Evolutionary conservation across 2,329 filamentous ascomycete species (phyloP), one percentile per base, ranked within the genome.

Genomic region (Stemphylium lycopersici): DNA sequence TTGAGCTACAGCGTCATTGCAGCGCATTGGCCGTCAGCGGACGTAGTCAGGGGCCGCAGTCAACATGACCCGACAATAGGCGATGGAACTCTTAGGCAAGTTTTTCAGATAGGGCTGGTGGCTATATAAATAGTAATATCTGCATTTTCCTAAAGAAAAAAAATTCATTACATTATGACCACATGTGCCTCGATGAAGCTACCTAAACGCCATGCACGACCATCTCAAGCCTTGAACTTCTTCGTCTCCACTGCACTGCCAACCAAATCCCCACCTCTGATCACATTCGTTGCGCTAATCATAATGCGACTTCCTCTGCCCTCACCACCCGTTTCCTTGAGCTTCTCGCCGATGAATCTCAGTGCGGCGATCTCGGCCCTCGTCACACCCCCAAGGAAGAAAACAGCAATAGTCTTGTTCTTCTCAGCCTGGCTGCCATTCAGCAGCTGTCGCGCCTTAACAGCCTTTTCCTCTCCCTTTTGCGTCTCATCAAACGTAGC

Each of bases 301-400:
- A 99, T 82, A 65, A 99, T 89, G 69, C 90, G 90, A 73, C 90
- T 87, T 64, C 88, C 87, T 45, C 83, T 74, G 1, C 72, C 76
- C 62, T 91, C 87, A 61, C 89, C 87, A 3, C 73, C 77, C 58
- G 81, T 90, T 84, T 86, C 95, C 88, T 62, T 75, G 54, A 81
- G 58, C 75, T 93, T 88, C 71, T 87, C 87, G 8, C 90, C 91
- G 2, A 48, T 33, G n/a, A 48, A 48, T 15, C 46, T 34, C 71
- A 99, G 74, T 16, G 96, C 95, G 36, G 96, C 92, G 72, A 99
- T 93, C 77, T 99, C 95, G 0, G 95, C 93, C 71, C 96, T 96
- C 0, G 92, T 97, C 50, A 99, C 90, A 2, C 95, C 96, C n/a
- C 95, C 95, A 15, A 99, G 80, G 76, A 98, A 98, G 65, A 98